These are phyloP conservation scores for Neopestalotiopsis rosae DNA, from an alignment of 2,329 filamentous ascomycete genomes.

Conservation along the genomic window DNA sequence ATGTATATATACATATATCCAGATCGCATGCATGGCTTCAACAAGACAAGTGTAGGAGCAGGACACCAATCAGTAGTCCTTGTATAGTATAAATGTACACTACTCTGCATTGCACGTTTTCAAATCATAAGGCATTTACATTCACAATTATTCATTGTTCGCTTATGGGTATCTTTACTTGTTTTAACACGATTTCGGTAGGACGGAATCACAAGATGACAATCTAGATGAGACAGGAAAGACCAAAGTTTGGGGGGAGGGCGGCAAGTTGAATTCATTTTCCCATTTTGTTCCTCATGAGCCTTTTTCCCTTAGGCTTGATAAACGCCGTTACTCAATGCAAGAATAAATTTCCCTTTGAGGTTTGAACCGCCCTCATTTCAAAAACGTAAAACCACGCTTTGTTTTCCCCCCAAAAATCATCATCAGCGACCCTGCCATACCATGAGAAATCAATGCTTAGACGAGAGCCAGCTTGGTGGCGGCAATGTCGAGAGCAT, in stretches of 20 bases:
- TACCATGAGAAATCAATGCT: slow-evolving; percentile 40
- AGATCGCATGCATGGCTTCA: neutral
- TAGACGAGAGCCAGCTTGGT: slow-evolving; percentile 99
- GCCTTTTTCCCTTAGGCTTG: slow-evolving; percentile 33
- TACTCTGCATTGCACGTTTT: neutral
- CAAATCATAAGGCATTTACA: neutral
- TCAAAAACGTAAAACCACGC: neutral
- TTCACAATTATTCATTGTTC: neutral
- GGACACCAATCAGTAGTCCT: neutral
- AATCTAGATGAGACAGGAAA: neutral
- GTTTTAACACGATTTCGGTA: neutral
- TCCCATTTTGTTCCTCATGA: slow-evolving; percentile 38
- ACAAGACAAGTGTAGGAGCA: neutral
- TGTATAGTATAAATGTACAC: neutral
- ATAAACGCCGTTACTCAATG: slow-evolving; percentile 40
- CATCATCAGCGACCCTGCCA: slow-evolving; percentile 22
- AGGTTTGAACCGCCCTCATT: slow-evolving; percentile 20
- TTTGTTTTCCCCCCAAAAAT: neutral
- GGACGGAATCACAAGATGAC: neutral
- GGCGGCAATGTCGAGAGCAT: slow-evolving; percentile 98
- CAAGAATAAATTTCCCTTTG: slow-evolving; percentile 31
- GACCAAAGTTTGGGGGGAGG: slow-evolving; percentile 19
- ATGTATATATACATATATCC: neutral
- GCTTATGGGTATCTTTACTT: neutral
- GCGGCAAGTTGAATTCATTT: slow-evolving; percentile 35